These are phyloP conservation scores for Echium plantagineum DNA, from an alignment of 257 asterid species.

Conservation along the genomic window DNA sequence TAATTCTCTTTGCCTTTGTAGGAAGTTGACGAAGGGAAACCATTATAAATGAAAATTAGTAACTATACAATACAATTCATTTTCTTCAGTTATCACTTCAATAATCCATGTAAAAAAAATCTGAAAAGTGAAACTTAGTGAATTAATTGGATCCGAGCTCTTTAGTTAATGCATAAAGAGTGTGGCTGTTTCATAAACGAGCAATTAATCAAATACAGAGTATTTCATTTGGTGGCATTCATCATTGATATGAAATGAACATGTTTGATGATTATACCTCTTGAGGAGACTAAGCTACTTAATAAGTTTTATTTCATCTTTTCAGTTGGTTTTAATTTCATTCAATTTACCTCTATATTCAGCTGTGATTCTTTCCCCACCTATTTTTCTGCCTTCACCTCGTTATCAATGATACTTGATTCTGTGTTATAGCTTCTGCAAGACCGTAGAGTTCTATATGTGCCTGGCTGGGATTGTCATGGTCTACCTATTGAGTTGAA, in stretches of 20 bases:
- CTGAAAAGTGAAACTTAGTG: not conserved
- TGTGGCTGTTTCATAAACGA: not conserved
- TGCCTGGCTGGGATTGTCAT: constrained; percentile 99
- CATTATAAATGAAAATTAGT: too few relatives aligned
- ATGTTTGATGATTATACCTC: not conserved
- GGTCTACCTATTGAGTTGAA: constrained; percentile 97
- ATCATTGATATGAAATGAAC: not conserved
- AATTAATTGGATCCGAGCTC: not conserved
- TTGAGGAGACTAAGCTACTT: not conserved
- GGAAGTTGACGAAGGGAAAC: too few relatives aligned
- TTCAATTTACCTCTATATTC: not conserved
- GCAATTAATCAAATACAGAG: too few relatives aligned
- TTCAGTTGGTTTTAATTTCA: not conserved
- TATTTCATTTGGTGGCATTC: not conserved
- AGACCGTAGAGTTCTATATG: constrained; percentile 70
- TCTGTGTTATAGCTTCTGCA: constrained; percentile 68
- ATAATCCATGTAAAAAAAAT: too few relatives aligned
- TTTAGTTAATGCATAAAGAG: not conserved
- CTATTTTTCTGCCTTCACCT: constrained; percentile 9
- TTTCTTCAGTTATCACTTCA: too few relatives aligned
- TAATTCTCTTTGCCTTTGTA: too few relatives aligned
- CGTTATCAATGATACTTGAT: not conserved
- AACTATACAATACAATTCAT: too few relatives aligned
- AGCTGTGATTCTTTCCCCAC: constrained; percentile 1
- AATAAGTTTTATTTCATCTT: too few relatives aligned